Evolutionary conservation across 2,329 filamentous ascomycete genomes (phyloP), one percentile per base, ranked within the genome.

Genomic region (Alternaria solani): DNA sequence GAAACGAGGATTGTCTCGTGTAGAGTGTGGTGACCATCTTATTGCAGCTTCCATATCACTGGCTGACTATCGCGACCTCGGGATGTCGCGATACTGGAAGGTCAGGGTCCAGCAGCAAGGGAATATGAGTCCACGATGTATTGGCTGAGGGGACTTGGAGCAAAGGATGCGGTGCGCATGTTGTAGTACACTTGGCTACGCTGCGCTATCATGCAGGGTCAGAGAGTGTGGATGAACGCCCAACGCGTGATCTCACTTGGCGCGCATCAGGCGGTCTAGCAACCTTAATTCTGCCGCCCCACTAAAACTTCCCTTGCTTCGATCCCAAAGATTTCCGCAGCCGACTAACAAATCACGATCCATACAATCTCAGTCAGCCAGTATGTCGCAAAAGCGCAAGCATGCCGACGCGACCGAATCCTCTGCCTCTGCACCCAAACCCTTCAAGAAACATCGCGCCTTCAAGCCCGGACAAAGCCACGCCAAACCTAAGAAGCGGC

Each of bases 1-100:
- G 75, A 89, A 89, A 43, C 85, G 84, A 62, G 86, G 84, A 77
- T 66, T 81, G 72, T 67, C 79, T 72, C 64, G 68, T 2, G 82
- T 83, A 46, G 87, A 86, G 69, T 84, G 85, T 52, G 85, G 84
- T 62, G 87, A 89, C 86, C 87, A 89, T 70, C 87, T 83, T 64
- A 89, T 86, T 44, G 87, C 87, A 32, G 86, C 83, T 75, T 87
- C 85, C 85, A 87, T 87, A 52, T 66, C 76, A 64, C 62, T 66
- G 59, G 54, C 52, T 48, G 47, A 43, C 30, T 43, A 57, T 46
- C 12, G 54, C 55, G 36, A n/a, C 14, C 12, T 30, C 25, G 53
- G 47, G 34, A 57, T 30, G 9, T 30, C 25, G 53, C 53, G 34
- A 57, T 30, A 18, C 30, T 48, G 28, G 11, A 25, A 43, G 23